Evolutionary conservation across 768 basidiomycete species (phyloP).

Genomic region (Pisolithus tinctorius): DNA sequence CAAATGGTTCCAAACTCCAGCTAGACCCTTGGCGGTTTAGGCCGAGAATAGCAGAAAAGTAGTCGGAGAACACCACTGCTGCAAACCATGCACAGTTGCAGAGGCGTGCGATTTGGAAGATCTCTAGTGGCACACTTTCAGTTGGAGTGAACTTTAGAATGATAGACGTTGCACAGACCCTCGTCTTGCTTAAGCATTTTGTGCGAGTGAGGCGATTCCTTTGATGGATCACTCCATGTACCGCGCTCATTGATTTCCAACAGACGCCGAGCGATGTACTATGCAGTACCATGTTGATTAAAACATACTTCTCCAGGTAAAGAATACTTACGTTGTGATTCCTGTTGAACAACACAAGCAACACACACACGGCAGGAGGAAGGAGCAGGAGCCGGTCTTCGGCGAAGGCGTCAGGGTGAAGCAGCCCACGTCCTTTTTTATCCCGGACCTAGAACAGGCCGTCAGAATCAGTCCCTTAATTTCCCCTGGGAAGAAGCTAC

Average conservation of each 20-base stretch:
- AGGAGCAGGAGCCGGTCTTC: conserved; percentile 74
- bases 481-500: conserved; percentile 27
- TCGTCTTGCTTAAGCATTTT: conserved; percentile 53
- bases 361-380: conserved; percentile 66
- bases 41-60: conserved; percentile 77
- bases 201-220: conserved; percentile 25
- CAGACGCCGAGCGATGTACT: conserved; percentile 78
- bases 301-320: background rate
- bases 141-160: background rate
- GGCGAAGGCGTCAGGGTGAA: conserved; percentile 68
- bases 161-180: conserved; percentile 13
- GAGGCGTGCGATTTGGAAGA: conserved; percentile 79
- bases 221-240: conserved; percentile 50
- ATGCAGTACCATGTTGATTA: background rate
- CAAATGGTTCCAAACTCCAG: conserved; percentile 76
- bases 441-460: conserved; percentile 20
- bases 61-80: conserved; percentile 72
- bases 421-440: conserved; percentile 56
- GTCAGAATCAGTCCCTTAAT: conserved; percentile 2
- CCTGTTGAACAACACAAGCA: conserved; percentile 85
- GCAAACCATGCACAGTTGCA: conserved; percentile 81
- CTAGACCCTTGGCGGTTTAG: conserved; percentile 64
- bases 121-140: conserved; percentile 32
- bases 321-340: conserved; percentile 68
- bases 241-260: conserved; percentile 78